Percentiles rank a stretch among this genome's conserved stretches.
phyloP scores from a whole-genome alignment of 2,329 filamentous ascomycete genomes.

The Lasiodiplodia gonubiensis region DNA sequence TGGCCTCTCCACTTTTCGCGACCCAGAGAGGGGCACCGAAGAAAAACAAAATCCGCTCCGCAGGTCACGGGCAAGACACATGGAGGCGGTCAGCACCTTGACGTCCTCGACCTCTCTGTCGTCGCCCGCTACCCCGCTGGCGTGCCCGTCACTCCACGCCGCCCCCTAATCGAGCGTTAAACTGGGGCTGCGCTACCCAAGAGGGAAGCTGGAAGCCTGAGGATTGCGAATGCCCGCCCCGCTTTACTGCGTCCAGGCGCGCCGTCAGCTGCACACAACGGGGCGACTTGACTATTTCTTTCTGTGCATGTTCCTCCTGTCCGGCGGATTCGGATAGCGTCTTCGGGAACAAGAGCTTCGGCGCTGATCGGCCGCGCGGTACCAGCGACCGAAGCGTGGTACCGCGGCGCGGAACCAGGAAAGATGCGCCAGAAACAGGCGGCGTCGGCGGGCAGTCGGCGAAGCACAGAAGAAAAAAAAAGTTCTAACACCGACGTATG shows the following conservation, averaged over 20 bases:
- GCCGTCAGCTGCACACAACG: constrained; percentile 9
- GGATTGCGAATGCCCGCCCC: constrained; percentile 10
- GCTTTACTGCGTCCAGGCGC: constrained; percentile 13
- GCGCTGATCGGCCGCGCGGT: constrained; percentile 3
- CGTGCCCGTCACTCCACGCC: not conserved
- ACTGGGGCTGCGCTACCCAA: not conserved
- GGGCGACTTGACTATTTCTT: not conserved
- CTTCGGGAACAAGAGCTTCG: not conserved
- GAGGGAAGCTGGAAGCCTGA: constrained; percentile 5
- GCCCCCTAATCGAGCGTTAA: constrained; percentile 1
- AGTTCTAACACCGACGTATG: not conserved
- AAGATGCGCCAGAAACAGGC: not conserved
- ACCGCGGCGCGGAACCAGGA: not conserved
- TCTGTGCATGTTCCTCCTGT: not conserved
- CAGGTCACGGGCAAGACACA: not conserved
- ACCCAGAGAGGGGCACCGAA: not conserved
- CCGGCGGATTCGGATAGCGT: not conserved
- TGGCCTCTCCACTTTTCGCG: not conserved
- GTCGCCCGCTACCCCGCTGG: constrained; percentile 7
- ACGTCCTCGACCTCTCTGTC: not conserved
- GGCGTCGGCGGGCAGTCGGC: not conserved
- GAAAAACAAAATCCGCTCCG: not conserved
- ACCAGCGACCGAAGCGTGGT: not conserved
- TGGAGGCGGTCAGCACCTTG: not conserved
- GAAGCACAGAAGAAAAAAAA: not conserved